A percentile compares a stretch with the other conserved stretches of the same genome.
phyloP scores from a whole-genome alignment of 2,329 filamentous ascomycete species.

The Diaporthe australafricana region DNA sequence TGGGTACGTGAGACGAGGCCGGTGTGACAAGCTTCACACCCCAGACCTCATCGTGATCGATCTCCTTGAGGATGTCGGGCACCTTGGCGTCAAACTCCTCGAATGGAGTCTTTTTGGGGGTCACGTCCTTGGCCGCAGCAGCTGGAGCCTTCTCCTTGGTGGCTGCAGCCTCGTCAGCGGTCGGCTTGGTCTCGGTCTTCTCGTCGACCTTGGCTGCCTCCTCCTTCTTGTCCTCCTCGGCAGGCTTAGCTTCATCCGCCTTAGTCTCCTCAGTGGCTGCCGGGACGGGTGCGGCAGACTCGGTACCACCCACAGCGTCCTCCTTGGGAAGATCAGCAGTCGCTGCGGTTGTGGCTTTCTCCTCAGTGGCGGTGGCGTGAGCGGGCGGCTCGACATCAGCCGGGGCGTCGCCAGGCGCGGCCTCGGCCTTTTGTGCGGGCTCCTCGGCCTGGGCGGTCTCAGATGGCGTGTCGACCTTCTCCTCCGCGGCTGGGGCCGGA shows the following conservation, averaged over 20 bases:
- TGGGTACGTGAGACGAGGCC: conserved; percentile 70
- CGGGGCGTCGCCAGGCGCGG: not conserved
- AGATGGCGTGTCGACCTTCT: conserved; percentile 4
- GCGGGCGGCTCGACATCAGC: conserved; percentile 11
- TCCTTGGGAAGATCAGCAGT: not conserved
- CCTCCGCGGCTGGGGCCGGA: not conserved
- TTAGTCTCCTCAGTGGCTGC: not conserved
- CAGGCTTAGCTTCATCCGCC: conserved; percentile 10
- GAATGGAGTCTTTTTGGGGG: conserved; percentile 52
- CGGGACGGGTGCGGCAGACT: not conserved
- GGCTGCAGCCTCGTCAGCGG: not conserved
- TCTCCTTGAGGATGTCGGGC: conserved; percentile 65
- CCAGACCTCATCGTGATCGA: conserved; percentile 84
- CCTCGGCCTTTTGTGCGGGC: conserved; percentile 5
- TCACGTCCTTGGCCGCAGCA: not conserved
- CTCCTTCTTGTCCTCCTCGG: conserved; percentile 1
- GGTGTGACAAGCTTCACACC: conserved; percentile 75
- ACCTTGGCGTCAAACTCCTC: conserved; percentile 69
- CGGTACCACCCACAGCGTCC: not conserved
- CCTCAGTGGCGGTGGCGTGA: conserved; percentile 12
- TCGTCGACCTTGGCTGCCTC: not conserved
- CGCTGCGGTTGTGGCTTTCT: not conserved
- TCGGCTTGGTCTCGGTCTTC: conserved; percentile 5
- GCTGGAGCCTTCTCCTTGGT: not conserved
- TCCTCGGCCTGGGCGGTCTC: conserved; percentile 7